These are phyloP conservation scores for Tilletia walkeri DNA, from an alignment of 1,284 basidiomycete genomes.

Conservation along the genomic window DNA sequence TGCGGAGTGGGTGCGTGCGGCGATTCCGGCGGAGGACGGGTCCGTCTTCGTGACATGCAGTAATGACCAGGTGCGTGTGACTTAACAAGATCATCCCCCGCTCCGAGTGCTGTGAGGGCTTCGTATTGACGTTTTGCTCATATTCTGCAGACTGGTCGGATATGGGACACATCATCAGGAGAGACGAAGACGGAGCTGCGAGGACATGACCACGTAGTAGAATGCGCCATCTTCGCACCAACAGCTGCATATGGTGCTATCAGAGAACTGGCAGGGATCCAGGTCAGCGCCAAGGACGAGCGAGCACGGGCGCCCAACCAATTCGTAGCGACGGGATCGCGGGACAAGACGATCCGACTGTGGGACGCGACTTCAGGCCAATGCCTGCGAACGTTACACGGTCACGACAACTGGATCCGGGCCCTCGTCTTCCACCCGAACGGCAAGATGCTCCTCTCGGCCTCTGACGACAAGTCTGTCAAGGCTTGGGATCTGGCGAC, in stretches of 20 bases:
- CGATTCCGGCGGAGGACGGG: conserved; percentile 73
- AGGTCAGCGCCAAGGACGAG: conserved; percentile 47
- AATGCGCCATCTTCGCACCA: conserved; percentile 79
- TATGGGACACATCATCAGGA: conserved; percentile 75
- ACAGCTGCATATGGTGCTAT: conserved; percentile 71
- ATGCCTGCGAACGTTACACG: conserved; percentile 65
- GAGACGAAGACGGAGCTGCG: conserved; percentile 78
- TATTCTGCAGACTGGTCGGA: conserved; percentile 68
- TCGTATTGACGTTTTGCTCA: conserved; percentile 21
- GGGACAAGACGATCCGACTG: conserved; percentile 82
- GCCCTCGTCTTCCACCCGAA: conserved; percentile 46
- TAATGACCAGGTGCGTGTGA: conserved; percentile 71
- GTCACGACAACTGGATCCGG: conserved; percentile 52
- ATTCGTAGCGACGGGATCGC: conserved; percentile 75
- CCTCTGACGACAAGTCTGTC: conserved; percentile 85
- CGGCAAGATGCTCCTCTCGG: conserved; percentile 80
- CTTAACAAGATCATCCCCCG: neutral
- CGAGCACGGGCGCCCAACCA: conserved; percentile 58
- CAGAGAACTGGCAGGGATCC: conserved; percentile 72
- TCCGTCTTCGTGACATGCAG: conserved; percentile 73
- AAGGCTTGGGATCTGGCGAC: conserved; percentile 81
- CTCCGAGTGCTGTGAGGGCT: conserved; percentile 29
- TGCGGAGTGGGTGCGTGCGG: conserved; percentile 70
- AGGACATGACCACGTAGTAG: conserved; percentile 84
- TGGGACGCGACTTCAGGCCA: conserved; percentile 81